Percentiles rank a stretch among this genome's conserved stretches.
Evolutionary conservation across 2,329 filamentous ascomycete species (phyloP).

Genomic region (Aspergillus thermomutatus): DNA sequence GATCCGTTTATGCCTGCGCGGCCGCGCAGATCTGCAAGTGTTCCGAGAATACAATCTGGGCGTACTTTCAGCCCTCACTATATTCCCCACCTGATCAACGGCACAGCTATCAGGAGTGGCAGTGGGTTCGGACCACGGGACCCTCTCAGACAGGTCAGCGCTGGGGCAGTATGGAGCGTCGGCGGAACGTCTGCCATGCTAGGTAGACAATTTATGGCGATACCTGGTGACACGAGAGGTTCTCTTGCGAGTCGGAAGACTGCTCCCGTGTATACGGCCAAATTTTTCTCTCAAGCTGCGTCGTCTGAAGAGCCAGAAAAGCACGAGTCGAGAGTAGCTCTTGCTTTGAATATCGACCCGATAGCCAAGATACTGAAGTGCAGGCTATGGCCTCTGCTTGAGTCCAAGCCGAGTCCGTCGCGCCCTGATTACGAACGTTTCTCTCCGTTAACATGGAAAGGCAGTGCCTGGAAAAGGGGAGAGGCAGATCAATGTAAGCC

Average conservation of each 20-base stretch:
- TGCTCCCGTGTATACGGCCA: constrained; percentile 61
- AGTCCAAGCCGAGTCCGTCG: constrained; percentile 22
- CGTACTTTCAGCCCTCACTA: constrained; percentile 25
- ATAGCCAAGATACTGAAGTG: constrained; percentile 62
- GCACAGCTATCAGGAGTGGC: constrained; percentile 14
- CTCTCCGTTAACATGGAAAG: constrained; percentile 37
- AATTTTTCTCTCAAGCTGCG: constrained; percentile 51
- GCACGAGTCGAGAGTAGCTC: constrained; percentile 71
- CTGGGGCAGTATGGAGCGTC: constrained; percentile 72
- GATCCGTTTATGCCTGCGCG: constrained; percentile 54
- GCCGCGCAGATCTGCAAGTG: constrained; percentile 20
- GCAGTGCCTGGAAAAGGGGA: constrained; percentile 36
- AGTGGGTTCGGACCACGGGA: constrained; percentile 9
- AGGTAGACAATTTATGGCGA: constrained; percentile 39
- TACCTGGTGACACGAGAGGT: constrained; percentile 62
- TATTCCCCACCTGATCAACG: constrained; percentile 34
- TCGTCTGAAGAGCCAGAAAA: constrained; percentile 62
- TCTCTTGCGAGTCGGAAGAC: constrained; percentile 68
- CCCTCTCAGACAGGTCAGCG: constrained; percentile 54
- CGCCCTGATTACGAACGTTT: constrained; percentile 28
- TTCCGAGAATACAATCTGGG: constrained; percentile 9
- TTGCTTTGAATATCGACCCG: constrained; percentile 76
- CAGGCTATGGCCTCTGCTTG: constrained; percentile 16
- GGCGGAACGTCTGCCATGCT: constrained; percentile 63
- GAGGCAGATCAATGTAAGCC: constrained; percentile 35